These are phyloP conservation scores for Dothistroma pini DNA, from an alignment of 2,329 filamentous ascomycete genomes.

Conservation along the genomic window DNA sequence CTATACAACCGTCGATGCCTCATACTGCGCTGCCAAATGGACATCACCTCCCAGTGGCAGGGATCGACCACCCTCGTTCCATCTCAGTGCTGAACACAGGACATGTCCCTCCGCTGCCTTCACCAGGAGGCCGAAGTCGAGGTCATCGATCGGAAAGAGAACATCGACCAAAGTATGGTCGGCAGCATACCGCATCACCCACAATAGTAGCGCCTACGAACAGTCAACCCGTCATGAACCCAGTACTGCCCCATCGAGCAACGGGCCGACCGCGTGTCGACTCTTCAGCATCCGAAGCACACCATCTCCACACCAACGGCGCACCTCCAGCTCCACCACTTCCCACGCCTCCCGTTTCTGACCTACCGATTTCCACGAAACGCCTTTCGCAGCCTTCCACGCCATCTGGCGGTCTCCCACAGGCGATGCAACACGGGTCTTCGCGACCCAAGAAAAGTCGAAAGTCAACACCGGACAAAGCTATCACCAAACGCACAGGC, in stretches of 20 bases:
- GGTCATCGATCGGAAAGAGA: constrained; percentile 26
- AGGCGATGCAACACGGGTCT: constrained; percentile 38
- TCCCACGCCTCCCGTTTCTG: constrained; percentile 51
- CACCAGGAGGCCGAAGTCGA: constrained; percentile 64
- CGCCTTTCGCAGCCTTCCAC: constrained; percentile 33
- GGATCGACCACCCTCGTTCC: constrained; percentile 53
- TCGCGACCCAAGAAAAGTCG: constrained; percentile 26
- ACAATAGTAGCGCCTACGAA: constrained; percentile 55
- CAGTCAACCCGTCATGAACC: constrained; percentile 33
- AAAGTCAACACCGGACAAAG: constrained; percentile 28
- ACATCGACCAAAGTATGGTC: constrained; percentile 57
- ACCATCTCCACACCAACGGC: constrained; percentile 38
- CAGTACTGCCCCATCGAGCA: constrained; percentile 37
- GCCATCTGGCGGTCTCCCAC: constrained; percentile 29
- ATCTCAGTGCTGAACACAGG: constrained; percentile 80
- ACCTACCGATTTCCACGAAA: constrained; percentile 28
- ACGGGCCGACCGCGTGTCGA: constrained; percentile 35
- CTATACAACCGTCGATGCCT: constrained; percentile 40
- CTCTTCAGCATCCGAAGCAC: constrained; percentile 43
- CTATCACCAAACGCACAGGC: constrained; percentile 12
- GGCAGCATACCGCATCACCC: constrained; percentile 78
- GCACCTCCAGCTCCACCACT: constrained; percentile 48
- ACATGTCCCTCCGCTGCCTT: constrained; percentile 75
- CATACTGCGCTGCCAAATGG: constrained; percentile 34
- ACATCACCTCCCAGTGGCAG: constrained; percentile 34